Evolutionary conservation across 495 filamentous ascomycete genomes (phyloP), one percentile per base, ranked within the genome.

Genomic region (Penicillium crystallinum): DNA sequence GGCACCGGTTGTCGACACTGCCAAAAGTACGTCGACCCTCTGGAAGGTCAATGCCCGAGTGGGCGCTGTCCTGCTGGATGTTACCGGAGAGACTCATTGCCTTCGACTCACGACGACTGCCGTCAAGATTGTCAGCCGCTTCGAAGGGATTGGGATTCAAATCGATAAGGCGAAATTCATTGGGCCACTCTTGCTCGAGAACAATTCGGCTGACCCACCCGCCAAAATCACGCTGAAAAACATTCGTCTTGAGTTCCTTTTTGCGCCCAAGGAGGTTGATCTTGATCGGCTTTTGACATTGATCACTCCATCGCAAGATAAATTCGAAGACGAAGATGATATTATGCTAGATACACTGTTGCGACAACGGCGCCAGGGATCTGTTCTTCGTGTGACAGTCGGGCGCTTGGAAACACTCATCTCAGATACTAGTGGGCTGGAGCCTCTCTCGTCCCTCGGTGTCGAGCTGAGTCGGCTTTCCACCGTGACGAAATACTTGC

Each of bases 341-440:
- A 96, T 99, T 52, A 82, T 99, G 72, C 77, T 97, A 10, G 93
- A 97, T 53, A 96, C 88, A 0, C 77, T 99, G 2, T 71, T 97
- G 19, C 79, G 88, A n/a, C 95, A 99, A 66, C 76, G 95, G 47
- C 81, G 83, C 58, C 91, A 97, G 64, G 95, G 92, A 2, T 80
- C 86, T n/a, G 86, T 97, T 15, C 77, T 95, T 38, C 85, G 89
- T 33, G 63, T 86, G 19, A 83, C 79, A 4, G 66, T 93, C 17
- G 78, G 78, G n/a, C 77, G 69, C 19, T 59, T 89, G 19, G 81
- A 81, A 42, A 66, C 83, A 21, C 64, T 72, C 0, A 64, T 91
- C 10, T 72, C 74, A 1, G 80, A 80, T 37, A 58, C 87, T 10
- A 73, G 80, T 27, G 80, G 84, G 37, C 61, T 95, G 11, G 66